Conservation (phyloP, 495 filamentous ascomycete species). For the Trichocladium antarcticum region DNA sequence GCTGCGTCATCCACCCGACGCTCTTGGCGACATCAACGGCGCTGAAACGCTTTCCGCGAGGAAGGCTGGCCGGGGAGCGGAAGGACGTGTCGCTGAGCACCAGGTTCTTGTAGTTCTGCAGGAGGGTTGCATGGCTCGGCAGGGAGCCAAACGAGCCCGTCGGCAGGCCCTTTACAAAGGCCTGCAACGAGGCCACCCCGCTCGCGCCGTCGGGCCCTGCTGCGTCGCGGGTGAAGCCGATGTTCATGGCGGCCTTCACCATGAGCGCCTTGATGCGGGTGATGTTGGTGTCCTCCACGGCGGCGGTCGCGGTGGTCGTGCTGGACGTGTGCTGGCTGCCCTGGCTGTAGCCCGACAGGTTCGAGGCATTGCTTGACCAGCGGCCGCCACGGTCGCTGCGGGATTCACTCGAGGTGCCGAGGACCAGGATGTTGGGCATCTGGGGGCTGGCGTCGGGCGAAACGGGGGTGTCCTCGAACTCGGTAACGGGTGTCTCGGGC, state of each 20-base stretch:
- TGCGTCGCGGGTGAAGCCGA: slow-evolving; percentile 51
- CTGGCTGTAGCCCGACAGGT: slow-evolving; percentile 61
- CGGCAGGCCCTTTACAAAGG: slow-evolving; percentile 65
- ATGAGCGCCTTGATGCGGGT: slow-evolving; percentile 63
- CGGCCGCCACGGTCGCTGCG: slow-evolving; percentile 37
- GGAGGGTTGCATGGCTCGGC: slow-evolving; percentile 55
- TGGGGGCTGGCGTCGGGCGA: slow-evolving; percentile 64
- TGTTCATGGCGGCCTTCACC: slow-evolving; percentile 69
- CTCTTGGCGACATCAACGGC: slow-evolving; percentile 65
- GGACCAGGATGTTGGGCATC: slow-evolving; percentile 73
- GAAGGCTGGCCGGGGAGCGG: slow-evolving; percentile 40
- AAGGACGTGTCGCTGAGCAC: slow-evolving; percentile 61
- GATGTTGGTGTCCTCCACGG: slow-evolving; percentile 59
- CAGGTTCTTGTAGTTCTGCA: slow-evolving; percentile 67
- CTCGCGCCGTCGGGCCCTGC: slow-evolving; percentile 24
- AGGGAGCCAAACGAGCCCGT: slow-evolving; percentile 64
- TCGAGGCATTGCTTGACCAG: slow-evolving; percentile 69
- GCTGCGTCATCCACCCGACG: slow-evolving; percentile 55
- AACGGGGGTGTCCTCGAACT: slow-evolving; percentile 78
- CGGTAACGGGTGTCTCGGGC: slow-evolving; percentile 84
- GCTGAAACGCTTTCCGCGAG: slow-evolving; percentile 47
- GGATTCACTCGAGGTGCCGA: slow-evolving; percentile 49
- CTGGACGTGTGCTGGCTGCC: slow-evolving; percentile 61
- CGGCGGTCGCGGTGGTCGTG: slow-evolving; percentile 57
- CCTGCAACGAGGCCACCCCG: slow-evolving; percentile 42